Evolutionary conservation across 768 basidiomycete species (phyloP), one percentile per base, ranked within the genome.

Genomic region (Boletus subparvulus): DNA sequence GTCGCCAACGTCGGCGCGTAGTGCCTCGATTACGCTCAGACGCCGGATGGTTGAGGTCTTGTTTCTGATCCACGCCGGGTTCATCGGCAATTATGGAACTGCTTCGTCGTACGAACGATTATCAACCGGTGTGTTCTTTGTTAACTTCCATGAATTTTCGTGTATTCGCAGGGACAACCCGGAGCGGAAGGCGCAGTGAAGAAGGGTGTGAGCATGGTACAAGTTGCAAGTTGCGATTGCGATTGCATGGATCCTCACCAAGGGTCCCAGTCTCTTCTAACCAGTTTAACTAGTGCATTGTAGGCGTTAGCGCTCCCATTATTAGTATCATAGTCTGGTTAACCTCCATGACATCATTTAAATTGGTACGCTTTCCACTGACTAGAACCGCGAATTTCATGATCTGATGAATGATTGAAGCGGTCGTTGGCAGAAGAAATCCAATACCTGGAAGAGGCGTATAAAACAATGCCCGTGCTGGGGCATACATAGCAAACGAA

Each of bases 361-460:
- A n/a, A n/a, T 79, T 42, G 75, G 74, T 73, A 39, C 14, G 72
- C 59, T 43, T 10, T 52, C 6, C 32, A 16, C 33, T 46, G 14
- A 11, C 24, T 8, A 46, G 28, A 24, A 37, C 11, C 3, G 3
- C 37, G 14, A 41, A 17, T 41, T 36, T 3, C 13, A 32, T 14
- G 46, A 50, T 17, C 49, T 68, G 19, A 68, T n/a, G 21, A 33
- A 2, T 8, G 7, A 16, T 36, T 33, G 14, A 50, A 76, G 75
- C 54, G 50, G 68, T 69, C 85, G 56, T 76, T 75, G 0, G 66
- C 68, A 16, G 83, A 83, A 26, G 84, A 85, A 58, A 69, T 79
- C 37, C 70, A 75, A 53, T 74, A 72, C 44, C 70, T 85, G 47
- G 75, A 76, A 45, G 76, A 79, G 60, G 67, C 70, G 1, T 84